A percentile compares a stretch with the other conserved stretches of the same genome.
Evolutionary conservation across 129 eudicot genomes (phyloP).

Genomic region (Pulicaria dysenterica): DNA sequence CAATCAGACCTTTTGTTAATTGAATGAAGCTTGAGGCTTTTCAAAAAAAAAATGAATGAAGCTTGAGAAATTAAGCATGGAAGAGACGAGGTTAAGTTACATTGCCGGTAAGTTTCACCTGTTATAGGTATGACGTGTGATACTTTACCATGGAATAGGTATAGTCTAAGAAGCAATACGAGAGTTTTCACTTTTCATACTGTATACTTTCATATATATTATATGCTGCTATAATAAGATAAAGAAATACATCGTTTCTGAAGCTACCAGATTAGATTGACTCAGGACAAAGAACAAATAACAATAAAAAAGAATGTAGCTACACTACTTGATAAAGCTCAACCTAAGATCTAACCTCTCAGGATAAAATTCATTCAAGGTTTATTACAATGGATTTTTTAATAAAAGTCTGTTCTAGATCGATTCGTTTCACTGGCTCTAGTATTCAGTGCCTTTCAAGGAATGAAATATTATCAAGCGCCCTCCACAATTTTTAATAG

Average conservation of each 20-base stretch:
- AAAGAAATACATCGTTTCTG: background rate
- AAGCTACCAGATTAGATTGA: background rate
- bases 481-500: background rate
- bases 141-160: background rate
- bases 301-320: too few species aligned
- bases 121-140: background rate
- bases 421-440: too few species aligned
- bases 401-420: too few species aligned
- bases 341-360: slow-evolving; percentile 11
- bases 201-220: background rate
- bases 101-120: background rate
- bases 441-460: too few species aligned
- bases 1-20: background rate
- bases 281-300: background rate
- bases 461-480: too few species aligned
- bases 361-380: background rate
- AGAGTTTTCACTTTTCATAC: background rate
- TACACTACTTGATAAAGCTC: background rate
- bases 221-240: slow-evolving; percentile 2
- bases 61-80: background rate
- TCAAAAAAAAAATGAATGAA: background rate
- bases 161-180: background rate
- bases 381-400: background rate
- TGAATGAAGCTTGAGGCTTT: too few species aligned
- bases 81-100: slow-evolving; percentile 6